A percentile compares a stretch with the other conserved stretches of the same genome.
Conservation (phyloP, 768 basidiomycete genomes). For the Mrakia blollopis region DNA sequence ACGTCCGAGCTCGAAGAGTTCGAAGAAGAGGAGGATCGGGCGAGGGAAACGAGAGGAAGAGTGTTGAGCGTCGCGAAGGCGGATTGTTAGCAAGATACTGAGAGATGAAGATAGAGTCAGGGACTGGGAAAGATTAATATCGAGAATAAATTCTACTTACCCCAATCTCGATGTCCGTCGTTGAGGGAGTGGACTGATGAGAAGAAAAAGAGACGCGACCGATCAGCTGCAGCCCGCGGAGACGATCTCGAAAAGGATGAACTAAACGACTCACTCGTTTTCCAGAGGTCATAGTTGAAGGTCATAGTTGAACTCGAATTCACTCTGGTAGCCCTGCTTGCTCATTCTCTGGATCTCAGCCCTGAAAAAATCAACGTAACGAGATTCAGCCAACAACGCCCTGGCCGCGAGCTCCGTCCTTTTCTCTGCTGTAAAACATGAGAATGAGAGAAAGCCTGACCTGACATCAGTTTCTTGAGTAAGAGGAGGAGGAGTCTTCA, state of each 20-base stretch:
- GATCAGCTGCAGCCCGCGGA: not conserved
- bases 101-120: not conserved
- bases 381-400: not conserved
- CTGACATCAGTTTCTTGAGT: slow-evolving; percentile 10
- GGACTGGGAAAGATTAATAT: too few species aligned
- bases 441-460: not conserved
- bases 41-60: not conserved
- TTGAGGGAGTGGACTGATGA: not conserved
- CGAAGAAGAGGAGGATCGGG: not conserved
- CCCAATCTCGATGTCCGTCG: slow-evolving; percentile 3
- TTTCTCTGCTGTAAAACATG: not conserved
- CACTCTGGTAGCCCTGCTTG: not conserved
- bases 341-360: slow-evolving; percentile 15
- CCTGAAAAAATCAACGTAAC: not conserved
- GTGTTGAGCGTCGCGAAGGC: not conserved
- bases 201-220: not conserved
- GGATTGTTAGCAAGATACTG: not conserved
- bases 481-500: slow-evolving; percentile 4
- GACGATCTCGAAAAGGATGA: not conserved
- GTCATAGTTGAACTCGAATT: slow-evolving; percentile 17
- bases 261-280: not conserved
- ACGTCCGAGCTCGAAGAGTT: not conserved
- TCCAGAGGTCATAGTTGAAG: slow-evolving; percentile 10
- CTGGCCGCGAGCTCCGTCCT: not conserved
- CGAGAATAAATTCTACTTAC: too few species aligned